Evolutionary conservation across 495 filamentous ascomycete species (phyloP).

Genomic region (Xylaria palmicola): DNA sequence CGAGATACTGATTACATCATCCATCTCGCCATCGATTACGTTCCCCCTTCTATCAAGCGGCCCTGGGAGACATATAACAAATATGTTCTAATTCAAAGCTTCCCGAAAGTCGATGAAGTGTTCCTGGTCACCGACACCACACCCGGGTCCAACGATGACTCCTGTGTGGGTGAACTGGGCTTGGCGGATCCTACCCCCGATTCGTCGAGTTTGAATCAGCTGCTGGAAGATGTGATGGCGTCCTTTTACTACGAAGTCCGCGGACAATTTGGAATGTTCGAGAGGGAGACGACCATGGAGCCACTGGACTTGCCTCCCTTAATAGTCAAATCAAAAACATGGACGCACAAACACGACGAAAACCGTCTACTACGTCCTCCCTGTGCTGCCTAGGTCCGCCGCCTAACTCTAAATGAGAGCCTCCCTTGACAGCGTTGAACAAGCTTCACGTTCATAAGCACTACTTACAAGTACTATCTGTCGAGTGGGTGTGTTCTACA

Average conservation of each 20-base stretch:
- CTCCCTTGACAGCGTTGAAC: not conserved
- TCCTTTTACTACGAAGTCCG: constrained; percentile 42
- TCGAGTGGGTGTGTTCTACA: no score
- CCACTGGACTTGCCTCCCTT: constrained; percentile 26
- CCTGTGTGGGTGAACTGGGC: constrained; percentile 2
- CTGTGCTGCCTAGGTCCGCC: not conserved
- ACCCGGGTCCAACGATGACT: not conserved
- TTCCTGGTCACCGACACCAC: constrained; percentile 34
- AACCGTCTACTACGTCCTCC: not conserved
- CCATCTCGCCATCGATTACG: constrained; percentile 49
- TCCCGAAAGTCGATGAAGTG: constrained; percentile 40
- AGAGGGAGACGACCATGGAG: constrained; percentile 23
- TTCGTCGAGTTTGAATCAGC: constrained; percentile 25
- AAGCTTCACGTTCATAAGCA: not conserved
- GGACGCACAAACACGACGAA: not conserved
- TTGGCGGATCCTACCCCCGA: constrained; percentile 29
- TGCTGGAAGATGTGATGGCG: constrained; percentile 42
- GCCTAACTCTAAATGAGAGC: not conserved
- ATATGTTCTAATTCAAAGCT: constrained; percentile 44
- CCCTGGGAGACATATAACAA: constrained; percentile 57
- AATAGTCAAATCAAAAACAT: constrained; percentile 26
- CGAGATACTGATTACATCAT: constrained; percentile 26
- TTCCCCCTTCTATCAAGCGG: constrained; percentile 43
- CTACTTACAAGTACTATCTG: not conserved
- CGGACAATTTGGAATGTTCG: constrained; percentile 21